Conservation (phyloP, 1,284 basidiomycete genomes). For the Apiotrichum akiyoshidainum region DNA sequence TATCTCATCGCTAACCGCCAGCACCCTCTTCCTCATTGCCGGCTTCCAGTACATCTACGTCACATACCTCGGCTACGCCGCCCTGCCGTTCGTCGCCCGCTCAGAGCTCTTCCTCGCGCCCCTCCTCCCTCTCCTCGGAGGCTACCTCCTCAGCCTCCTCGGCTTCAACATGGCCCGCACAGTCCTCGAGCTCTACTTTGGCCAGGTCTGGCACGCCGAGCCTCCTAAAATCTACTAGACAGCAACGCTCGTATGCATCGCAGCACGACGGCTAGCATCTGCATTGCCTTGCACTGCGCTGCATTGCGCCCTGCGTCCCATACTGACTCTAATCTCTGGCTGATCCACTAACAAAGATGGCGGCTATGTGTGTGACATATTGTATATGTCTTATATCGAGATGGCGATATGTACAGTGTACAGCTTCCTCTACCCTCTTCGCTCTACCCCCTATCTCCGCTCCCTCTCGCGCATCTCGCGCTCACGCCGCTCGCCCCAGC, state of each 20-base stretch:
- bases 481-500: constrained; percentile 3
- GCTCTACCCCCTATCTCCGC: too few species aligned
- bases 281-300: too few species aligned
- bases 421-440: too few species aligned
- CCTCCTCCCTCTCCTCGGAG: constrained; percentile 73
- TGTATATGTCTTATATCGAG: too few species aligned
- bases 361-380: too few species aligned
- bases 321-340: too few species aligned
- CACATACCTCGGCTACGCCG: constrained; percentile 78
- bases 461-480: neutral
- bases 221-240: too few species aligned
- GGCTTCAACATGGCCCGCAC: constrained; percentile 84
- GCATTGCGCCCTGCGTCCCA: too few species aligned
- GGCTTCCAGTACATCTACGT: constrained; percentile 83
- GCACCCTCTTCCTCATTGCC: constrained; percentile 79
- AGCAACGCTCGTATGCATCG: too few species aligned
- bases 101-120: constrained; percentile 82
- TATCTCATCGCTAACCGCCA: constrained; percentile 8
- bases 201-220: constrained; percentile 39
- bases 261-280: too few species aligned
- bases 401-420: too few species aligned
- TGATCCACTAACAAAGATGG: too few species aligned
- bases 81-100: constrained; percentile 84
- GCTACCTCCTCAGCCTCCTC: constrained; percentile 77
- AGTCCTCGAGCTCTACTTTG: constrained; percentile 74